Evolutionary conservation across 2,329 filamentous ascomycete species (phyloP), one percentile per base, ranked within the genome.

Genomic region (Didymella segeticola): DNA sequence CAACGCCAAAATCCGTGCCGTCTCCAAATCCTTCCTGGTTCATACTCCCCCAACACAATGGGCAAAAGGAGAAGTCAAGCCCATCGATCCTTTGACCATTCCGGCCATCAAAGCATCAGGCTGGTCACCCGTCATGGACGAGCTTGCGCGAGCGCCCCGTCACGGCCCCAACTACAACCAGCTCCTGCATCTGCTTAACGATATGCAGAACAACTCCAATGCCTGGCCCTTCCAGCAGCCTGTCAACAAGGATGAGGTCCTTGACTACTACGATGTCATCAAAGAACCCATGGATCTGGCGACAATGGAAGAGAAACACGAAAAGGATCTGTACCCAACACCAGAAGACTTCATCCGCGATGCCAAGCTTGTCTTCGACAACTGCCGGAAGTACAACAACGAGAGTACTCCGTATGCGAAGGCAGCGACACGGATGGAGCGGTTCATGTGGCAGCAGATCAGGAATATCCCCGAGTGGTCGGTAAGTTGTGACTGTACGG

Each of bases 241-340:
- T 0, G 95, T 99, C 62, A 97, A 96, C 73, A 88, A 89, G 62
- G 95, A 99, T 67, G 95, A 98, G 63, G 95, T 99, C 0, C 87
- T 91, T n/a, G 95, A 99, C 74, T 99, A 99, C 78, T 98, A 98
- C 79, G 91, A 96, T 55, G 93, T 98, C 57, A 99, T 99, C 80
- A 93, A 93, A 71, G 90, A 96, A 74, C 95, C 95, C 29, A 99
- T 99, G 95, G 95, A 97, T 71, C 81, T 97, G 41, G 88, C 86
- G 41, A 97, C 93, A 17, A 98, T 99, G 93, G 95, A 98, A 76
- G 87, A 86, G 64, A 96, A 96, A 76, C 88, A 97, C 60, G 93
- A 98, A 70, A 91, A 91, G 31, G 95, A 98, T 76, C 85, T 93
- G 69, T 99, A 99, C 71, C 85, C 87, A 14, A 92, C 86, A 0